phyloP scores from a whole-genome alignment of 768 basidiomycete species.

The Pluteus cervinus region DNA sequence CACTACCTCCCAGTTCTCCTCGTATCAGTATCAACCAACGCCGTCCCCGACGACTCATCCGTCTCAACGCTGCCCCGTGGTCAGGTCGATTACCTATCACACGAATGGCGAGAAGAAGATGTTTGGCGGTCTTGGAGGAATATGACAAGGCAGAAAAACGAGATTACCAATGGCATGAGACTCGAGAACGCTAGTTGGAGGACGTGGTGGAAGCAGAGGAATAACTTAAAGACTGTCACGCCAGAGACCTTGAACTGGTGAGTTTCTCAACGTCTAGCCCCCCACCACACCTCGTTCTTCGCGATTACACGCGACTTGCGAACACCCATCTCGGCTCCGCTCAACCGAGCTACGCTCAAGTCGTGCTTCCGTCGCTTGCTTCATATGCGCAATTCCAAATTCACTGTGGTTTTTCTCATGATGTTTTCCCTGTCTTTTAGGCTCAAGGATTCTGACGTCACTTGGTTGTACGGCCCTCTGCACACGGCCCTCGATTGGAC shows the following conservation, averaged over 20 bases:
- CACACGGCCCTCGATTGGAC: constrained; percentile 90
- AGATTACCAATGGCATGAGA: constrained; percentile 90
- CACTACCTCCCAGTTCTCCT: constrained; percentile 68
- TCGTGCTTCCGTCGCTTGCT: no score
- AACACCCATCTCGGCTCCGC: no score
- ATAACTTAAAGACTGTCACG: constrained; percentile 89
- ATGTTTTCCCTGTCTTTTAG: constrained; percentile 33
- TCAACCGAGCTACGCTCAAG: no score
- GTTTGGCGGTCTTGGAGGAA: constrained; percentile 98
- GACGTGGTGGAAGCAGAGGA: constrained; percentile 99
- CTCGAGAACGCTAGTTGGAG: constrained; percentile 98
- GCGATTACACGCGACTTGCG: no score
- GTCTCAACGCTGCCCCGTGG: constrained; percentile 81
- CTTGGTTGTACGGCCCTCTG: constrained; percentile 96
- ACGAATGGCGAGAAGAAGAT: constrained; percentile 97
- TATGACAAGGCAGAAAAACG: constrained; percentile 98
- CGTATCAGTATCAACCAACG: constrained; percentile 52
- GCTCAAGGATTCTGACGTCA: constrained; percentile 99
- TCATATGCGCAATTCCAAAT: no score
- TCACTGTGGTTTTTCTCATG: constrained; percentile 9
- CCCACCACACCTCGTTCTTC: constrained; percentile 5
- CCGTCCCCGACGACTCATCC: constrained; percentile 68
- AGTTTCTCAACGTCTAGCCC: constrained; percentile 19
- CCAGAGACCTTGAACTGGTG: constrained; percentile 99
- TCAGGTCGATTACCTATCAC: constrained; percentile 98